phyloP scores from a whole-genome alignment of 345 rosid species.

The Salix suchowensis region DNA sequence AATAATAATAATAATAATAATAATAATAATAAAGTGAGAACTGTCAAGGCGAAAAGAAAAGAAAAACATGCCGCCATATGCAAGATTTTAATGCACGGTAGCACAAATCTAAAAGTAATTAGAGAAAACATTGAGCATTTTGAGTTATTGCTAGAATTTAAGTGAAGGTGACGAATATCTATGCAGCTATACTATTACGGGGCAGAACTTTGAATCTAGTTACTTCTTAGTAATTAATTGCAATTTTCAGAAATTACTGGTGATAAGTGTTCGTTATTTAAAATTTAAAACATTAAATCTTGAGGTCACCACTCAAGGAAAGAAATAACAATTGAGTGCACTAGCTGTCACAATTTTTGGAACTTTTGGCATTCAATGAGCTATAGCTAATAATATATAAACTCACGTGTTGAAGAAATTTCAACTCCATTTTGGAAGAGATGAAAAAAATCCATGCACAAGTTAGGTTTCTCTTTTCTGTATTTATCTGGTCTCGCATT shows the following conservation, averaged over 20 bases:
- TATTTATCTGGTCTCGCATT: not conserved
- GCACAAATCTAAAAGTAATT: not conserved
- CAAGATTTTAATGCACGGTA: not conserved
- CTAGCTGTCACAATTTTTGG: not conserved
- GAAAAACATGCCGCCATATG: not conserved
- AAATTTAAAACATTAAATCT: no score
- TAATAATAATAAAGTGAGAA: not conserved
- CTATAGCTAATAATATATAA: not conserved
- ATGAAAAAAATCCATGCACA: not conserved
- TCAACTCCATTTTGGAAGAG: not conserved
- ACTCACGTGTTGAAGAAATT: not conserved
- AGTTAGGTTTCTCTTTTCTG: not conserved
- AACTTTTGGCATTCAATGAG: not conserved
- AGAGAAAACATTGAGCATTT: not conserved
- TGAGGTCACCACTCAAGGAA: no score
- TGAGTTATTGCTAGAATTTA: not conserved
- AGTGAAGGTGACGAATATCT: not conserved
- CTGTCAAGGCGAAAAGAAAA: not conserved
- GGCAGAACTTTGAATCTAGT: not conserved
- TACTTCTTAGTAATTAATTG: no score
- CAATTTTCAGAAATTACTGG: no score
- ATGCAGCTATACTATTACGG: not conserved
- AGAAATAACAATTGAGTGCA: not conserved
- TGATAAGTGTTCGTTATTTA: no score
- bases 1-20: no score